These are phyloP conservation scores for Acer campestre DNA, from an alignment of 345 rosid genomes.

Conservation along the genomic window DNA sequence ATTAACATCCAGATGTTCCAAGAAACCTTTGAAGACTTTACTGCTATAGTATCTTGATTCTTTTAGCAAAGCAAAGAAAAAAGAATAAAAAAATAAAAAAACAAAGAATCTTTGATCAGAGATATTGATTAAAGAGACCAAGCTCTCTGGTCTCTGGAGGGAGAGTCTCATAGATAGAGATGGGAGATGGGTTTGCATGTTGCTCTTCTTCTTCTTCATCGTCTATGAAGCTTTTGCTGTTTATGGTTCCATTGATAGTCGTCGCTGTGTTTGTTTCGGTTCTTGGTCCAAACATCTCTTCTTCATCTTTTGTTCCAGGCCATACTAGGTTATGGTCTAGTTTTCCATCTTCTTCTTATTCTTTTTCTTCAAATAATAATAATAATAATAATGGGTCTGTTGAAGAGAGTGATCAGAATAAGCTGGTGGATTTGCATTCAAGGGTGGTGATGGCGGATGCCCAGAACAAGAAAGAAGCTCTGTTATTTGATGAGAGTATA, in stretches of 20 bases:
- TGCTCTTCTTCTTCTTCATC: constrained; percentile 29
- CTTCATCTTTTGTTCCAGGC: constrained; percentile 13
- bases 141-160: background rate
- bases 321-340: constrained; percentile 14
- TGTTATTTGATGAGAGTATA: background rate
- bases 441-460: constrained; percentile 7
- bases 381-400: background rate
- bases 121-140: background rate
- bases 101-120: background rate
- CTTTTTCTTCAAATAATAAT: background rate
- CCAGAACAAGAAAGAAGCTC: constrained; percentile 1
- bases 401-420: constrained; percentile 1
- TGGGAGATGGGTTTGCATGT: constrained; percentile 42
- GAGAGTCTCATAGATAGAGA: constrained; percentile 15
- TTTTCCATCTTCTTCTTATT: constrained; percentile 21
- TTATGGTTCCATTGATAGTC: constrained; percentile 50
- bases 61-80: background rate
- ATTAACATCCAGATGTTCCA: constrained; percentile 22
- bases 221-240: constrained; percentile 38
- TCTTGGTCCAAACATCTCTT: constrained; percentile 31
- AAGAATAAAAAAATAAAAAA: background rate
- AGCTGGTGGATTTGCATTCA: constrained; percentile 17
- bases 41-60: background rate
- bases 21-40: background rate
- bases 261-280: constrained; percentile 37